Evolutionary conservation across 805 yeast species (phyloP), one percentile per base, ranked within the genome.

Genomic region (Spathaspora arborariae): DNA sequence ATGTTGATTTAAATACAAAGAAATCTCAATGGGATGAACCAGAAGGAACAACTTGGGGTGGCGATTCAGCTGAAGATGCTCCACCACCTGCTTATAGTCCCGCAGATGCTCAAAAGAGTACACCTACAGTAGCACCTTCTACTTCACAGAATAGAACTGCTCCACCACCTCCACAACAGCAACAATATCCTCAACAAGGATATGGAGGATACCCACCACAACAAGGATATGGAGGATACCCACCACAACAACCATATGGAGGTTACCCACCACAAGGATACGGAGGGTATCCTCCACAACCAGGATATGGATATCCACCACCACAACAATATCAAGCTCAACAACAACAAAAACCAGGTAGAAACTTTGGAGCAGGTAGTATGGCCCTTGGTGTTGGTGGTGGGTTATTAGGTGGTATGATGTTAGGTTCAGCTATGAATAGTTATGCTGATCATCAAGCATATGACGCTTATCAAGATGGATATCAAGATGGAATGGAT

Each of bases 21-120:
- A 71, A 80, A 54, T 88, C 96, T 0, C 97, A 90, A 64, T 92
- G 98, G 98, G 96, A 88, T 45, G 80, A 82, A 11, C 97, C 97
- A 13, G 48, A 33, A 27, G 62, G 64, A 1, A 79, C 88, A 0
- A 60, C 54, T 1, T 76, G 78, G 60, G 51, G 43, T 19, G 42
- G 30, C 16, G 39, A 19, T 18, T 47, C 44, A 2, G 46, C 50
- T 8, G 56, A 48, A 3, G 65, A 56, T 7, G 63, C 57, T 2
- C 71, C 73, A 2, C 82, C 84, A 7, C 79, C 80, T 2, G 65
- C 74, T n/a, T 63, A 60, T 57, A 65, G 51, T 50, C 62, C 60
- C 41, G 49, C 39, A 18, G 46, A 33, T 4, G 18, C 54, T 39
- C 11, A 51, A 50, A 19, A 21, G 11, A n/a, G 20, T 5, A 22